Conservation (phyloP, 176 grass and related monocot species). For the Phoenix dactylifera region DNA sequence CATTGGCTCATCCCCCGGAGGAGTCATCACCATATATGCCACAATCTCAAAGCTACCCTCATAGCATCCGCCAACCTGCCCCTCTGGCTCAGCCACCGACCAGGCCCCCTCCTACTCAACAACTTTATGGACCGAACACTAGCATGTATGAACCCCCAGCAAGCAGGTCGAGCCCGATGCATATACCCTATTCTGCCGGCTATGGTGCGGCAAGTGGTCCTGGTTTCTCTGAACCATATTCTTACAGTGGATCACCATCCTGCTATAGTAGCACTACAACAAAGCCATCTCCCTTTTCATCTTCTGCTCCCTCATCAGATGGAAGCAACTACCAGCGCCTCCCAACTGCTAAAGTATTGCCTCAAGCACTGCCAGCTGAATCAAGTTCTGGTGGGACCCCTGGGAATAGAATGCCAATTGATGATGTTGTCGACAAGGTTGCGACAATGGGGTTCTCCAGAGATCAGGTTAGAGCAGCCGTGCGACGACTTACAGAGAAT, state of each 20-base stretch:
- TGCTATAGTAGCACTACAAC: slow-evolving; percentile 31
- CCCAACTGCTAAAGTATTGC: slow-evolving; percentile 61
- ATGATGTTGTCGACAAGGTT: slow-evolving; percentile 90
- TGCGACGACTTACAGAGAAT: slow-evolving; percentile 69
- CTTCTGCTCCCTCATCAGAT: slow-evolving; percentile 21
- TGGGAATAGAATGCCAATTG: slow-evolving; percentile 33
- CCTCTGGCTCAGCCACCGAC: slow-evolving; percentile 43
- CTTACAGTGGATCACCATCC: slow-evolving; percentile 59
- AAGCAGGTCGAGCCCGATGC: slow-evolving; percentile 35
- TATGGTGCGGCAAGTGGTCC: slow-evolving; percentile 40
- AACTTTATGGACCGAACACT: slow-evolving; percentile 37
- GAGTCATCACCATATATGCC: slow-evolving; percentile 40
- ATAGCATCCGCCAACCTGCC: slow-evolving; percentile 26
- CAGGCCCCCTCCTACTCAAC: slow-evolving; percentile 33
- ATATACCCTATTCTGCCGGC: slow-evolving; percentile 36
- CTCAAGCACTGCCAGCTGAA: slow-evolving; percentile 41
- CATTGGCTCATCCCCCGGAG: slow-evolving; percentile 40
- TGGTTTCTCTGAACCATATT: slow-evolving; percentile 44
- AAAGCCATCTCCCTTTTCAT: slow-evolving; percentile 38
- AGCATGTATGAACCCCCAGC: slow-evolving; percentile 45
- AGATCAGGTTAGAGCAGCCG: slow-evolving; percentile 68
- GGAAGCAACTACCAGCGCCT: slow-evolving; percentile 46
- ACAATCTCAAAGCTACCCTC: slow-evolving; percentile 46
- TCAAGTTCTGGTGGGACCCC: slow-evolving; percentile 24
- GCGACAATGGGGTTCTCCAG: slow-evolving; percentile 88